Conservation (phyloP, 1,284 basidiomycete genomes). For the Vanrija pseudolonga region DNA sequence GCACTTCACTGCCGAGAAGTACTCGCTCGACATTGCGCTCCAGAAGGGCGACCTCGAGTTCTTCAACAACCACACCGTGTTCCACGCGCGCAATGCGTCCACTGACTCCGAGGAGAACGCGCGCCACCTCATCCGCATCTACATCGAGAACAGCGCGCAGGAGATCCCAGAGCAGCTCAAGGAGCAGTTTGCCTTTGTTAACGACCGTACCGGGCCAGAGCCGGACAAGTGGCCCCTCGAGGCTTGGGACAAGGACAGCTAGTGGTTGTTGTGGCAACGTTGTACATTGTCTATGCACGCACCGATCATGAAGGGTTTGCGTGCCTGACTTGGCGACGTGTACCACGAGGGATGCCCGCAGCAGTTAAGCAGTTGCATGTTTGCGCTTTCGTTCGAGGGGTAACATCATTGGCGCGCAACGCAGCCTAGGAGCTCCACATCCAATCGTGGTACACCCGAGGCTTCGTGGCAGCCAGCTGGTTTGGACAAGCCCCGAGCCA, state of each 20-base stretch:
- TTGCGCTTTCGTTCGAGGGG: too few relatives aligned
- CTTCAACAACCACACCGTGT: constrained; percentile 27
- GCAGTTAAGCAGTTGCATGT: too few relatives aligned
- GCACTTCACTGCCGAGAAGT: constrained; percentile 28
- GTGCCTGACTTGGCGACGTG: too few relatives aligned
- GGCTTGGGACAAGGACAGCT: constrained; percentile 13
- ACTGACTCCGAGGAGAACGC: constrained; percentile 18
- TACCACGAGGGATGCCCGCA: too few relatives aligned
- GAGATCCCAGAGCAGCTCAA: constrained; percentile 6
- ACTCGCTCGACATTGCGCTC: constrained; percentile 20
- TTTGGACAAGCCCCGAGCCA: too few relatives aligned
- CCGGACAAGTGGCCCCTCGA: constrained; percentile 12
- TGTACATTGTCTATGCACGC: too few relatives aligned
- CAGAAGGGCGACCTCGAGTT: constrained; percentile 29
- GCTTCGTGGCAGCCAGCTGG: too few relatives aligned
- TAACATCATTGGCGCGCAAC: too few relatives aligned
- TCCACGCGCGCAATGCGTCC: constrained; percentile 20
- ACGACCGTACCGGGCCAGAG: not conserved
- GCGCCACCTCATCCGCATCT: constrained; percentile 22
- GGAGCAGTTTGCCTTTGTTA: not conserved
- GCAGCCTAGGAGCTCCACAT: too few relatives aligned
- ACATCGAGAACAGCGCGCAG: constrained; percentile 17
- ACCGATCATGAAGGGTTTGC: too few relatives aligned
- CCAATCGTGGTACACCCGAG: too few relatives aligned
- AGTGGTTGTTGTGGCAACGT: too few relatives aligned